Percentiles rank a stretch among this genome's conserved stretches.
Evolutionary conservation across 1,284 basidiomycete genomes (phyloP).

Genomic region (Sporisorium iseilematis-ciliati): DNA sequence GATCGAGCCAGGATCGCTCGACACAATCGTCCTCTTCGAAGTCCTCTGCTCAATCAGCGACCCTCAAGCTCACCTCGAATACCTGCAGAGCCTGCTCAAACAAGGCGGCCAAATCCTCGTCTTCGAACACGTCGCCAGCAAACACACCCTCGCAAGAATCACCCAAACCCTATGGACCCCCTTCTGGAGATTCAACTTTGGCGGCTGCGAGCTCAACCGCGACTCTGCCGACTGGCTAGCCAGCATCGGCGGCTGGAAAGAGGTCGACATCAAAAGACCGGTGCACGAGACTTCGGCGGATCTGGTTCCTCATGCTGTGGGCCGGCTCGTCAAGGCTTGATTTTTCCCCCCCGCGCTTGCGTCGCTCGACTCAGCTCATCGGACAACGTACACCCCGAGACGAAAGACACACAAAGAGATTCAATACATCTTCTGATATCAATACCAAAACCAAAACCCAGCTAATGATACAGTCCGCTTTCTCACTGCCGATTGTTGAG

Average conservation of each 20-base stretch:
- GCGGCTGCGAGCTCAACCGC: conserved; percentile 51
- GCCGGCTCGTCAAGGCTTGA: conserved; percentile 51
- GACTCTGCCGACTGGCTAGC: conserved; percentile 41
- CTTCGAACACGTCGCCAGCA: conserved; percentile 59
- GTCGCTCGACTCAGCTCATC: neutral
- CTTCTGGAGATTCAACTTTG: conserved; percentile 45
- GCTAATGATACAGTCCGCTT: conserved; percentile 20
- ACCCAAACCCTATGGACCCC: conserved; percentile 44
- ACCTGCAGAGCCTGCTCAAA: conserved; percentile 49
- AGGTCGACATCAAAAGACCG: conserved; percentile 43
- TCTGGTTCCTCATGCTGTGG: conserved; percentile 51
- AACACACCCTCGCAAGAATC: conserved; percentile 27
- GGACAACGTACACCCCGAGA: neutral
- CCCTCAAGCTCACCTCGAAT: conserved; percentile 49
- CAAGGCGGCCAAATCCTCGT: conserved; percentile 58
- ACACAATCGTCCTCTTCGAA: conserved; percentile 62
- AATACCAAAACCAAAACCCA: neutral
- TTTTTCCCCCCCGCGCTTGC: neutral
- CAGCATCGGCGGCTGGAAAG: conserved; percentile 52
- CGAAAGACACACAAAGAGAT: neutral
- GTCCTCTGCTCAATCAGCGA: conserved; percentile 58
- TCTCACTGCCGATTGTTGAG: conserved; percentile 53
- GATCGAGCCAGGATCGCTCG: conserved; percentile 39
- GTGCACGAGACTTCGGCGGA: conserved; percentile 32
- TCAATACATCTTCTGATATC: conserved; percentile 5